These are phyloP conservation scores for Onygenales sp. DNA, from an alignment of 2,329 filamentous ascomycete species.

Conservation along the genomic window DNA sequence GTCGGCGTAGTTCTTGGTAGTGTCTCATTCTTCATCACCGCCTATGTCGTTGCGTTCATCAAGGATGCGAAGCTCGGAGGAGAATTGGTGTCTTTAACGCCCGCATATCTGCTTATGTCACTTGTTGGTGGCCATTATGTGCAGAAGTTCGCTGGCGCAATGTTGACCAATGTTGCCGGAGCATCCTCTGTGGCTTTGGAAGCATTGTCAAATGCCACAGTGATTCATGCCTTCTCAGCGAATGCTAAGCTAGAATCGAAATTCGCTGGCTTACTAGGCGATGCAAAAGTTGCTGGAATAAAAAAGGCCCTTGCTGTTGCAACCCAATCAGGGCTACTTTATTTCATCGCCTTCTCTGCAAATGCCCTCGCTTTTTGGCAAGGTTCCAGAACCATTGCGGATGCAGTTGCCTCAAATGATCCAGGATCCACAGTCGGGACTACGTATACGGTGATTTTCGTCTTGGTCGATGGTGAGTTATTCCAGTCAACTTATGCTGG, in stretches of 20 bases:
- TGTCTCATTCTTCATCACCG: slow-evolving; percentile 39
- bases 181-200: slow-evolving; percentile 53
- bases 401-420: slow-evolving; percentile 14
- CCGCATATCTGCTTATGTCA: slow-evolving; percentile 38
- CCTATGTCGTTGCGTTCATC: slow-evolving; percentile 41
- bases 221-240: slow-evolving; percentile 53
- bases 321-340: slow-evolving; percentile 48
- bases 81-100: slow-evolving; percentile 37
- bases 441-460: slow-evolving; percentile 48
- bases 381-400: slow-evolving; percentile 46
- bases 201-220: slow-evolving; percentile 45
- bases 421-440: slow-evolving; percentile 36
- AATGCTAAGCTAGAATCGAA: slow-evolving; percentile 46
- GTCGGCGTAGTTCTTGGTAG: slow-evolving; percentile 39
- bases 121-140: slow-evolving; percentile 35
- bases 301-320: slow-evolving; percentile 48
- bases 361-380: slow-evolving; percentile 59
- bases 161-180: slow-evolving; percentile 43
- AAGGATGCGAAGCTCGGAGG: slow-evolving; percentile 37
- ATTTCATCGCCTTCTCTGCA: slow-evolving; percentile 55
- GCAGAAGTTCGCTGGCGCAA: slow-evolving; percentile 34
- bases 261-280: slow-evolving; percentile 40
- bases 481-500: not conserved
- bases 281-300: slow-evolving; percentile 42
- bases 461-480: slow-evolving; percentile 40